Base-by-base conservation (phyloP, 306 rosid genomes). In the Quercus gilva region DNA sequence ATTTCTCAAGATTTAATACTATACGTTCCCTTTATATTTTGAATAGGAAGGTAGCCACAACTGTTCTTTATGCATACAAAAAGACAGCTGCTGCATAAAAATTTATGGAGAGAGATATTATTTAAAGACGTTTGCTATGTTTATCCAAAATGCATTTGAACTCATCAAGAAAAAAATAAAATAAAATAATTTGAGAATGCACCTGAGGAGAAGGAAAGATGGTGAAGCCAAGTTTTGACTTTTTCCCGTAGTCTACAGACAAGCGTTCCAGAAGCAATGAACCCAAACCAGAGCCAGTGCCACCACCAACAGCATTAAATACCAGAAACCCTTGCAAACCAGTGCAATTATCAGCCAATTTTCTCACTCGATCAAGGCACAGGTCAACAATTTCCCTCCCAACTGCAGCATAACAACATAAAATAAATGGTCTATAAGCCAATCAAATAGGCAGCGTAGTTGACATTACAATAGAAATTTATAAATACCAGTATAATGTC, bases 171-270 rank as follows among this genome's bases (percentile, higher is more conserved):
- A 71, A 33, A 28, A 45, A 28, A 69, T 31, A 58, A 61, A 52
- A 33, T 45, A 25, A 81, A 15, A 51, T 43, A 17, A 49, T 55
- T 51, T 19, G 67, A 61, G 77, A 29, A 74, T 49, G 78, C 58
- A 90, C 96, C 92, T 91, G 96, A 76, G 96, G 96, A 78, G 96
- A 91, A 81, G 96, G 96, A 85, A 72, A 91, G 79, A 91, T 89
- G 82, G 84, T 79, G 80, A 91, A 91, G 77, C 93, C 91, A 78
- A 91, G 92, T 83, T 89, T 91, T 18, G 95, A 89, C 83, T 91
- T 89, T 80, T 87, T 91, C 21, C 93, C 96, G 58, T 91, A 89
- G 78, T 91, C 96, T 14, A 84, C 81, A 12, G 96, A 89, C 69
- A 91, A 81, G 71, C 93, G 87, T 65, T 91, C 96, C 79, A 91